A percentile compares a stretch with the other conserved stretches of the same genome.
Evolutionary conservation across 192 early-diverging fungal genomes (phyloP).

Genomic region (Gamsiella multidivaricata): DNA sequence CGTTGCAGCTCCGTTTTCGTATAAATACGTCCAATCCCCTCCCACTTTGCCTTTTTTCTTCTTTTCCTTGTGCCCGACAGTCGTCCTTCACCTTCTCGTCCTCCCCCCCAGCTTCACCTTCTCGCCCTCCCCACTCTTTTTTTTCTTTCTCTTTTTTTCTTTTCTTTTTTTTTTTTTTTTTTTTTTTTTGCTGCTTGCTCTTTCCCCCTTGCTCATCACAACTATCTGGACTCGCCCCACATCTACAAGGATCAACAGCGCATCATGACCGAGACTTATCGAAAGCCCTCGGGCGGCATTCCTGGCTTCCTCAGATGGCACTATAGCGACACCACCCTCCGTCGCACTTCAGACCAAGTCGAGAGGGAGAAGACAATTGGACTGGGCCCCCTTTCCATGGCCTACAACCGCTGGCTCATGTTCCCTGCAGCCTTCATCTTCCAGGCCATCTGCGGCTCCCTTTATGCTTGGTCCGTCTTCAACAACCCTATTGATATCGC

Average conservation of each 20-base stretch:
- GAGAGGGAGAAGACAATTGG: conserved; percentile 63
- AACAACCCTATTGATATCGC: conserved; percentile 75
- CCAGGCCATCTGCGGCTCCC: conserved; percentile 78
- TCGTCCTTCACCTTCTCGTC: not conserved
- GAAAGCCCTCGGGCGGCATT: not conserved
- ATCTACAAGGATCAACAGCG: not conserved
- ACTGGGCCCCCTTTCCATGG: conserved; percentile 40
- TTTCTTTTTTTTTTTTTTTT: not conserved
- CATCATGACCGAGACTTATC: not conserved
- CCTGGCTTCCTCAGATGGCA: conserved; percentile 16
- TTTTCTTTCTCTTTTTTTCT: not conserved
- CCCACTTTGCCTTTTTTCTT: not conserved
- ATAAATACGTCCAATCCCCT: not conserved
- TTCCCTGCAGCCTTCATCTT: conserved; percentile 76
- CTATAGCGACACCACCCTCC: conserved; percentile 64
- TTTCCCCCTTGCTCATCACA: not conserved
- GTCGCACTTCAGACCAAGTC: conserved; percentile 68
- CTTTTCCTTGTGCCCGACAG: not conserved
- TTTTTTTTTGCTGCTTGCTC: not conserved
- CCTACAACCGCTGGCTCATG: conserved; percentile 76
- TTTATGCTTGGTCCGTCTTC: conserved; percentile 84
- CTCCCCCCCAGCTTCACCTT: not conserved
- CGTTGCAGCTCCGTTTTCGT: not conserved
- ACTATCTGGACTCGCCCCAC: not conserved
- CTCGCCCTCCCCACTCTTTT: not conserved